phyloP scores from a whole-genome alignment of 2,329 filamentous ascomycete genomes.

The Beauveria bassiana region DNA sequence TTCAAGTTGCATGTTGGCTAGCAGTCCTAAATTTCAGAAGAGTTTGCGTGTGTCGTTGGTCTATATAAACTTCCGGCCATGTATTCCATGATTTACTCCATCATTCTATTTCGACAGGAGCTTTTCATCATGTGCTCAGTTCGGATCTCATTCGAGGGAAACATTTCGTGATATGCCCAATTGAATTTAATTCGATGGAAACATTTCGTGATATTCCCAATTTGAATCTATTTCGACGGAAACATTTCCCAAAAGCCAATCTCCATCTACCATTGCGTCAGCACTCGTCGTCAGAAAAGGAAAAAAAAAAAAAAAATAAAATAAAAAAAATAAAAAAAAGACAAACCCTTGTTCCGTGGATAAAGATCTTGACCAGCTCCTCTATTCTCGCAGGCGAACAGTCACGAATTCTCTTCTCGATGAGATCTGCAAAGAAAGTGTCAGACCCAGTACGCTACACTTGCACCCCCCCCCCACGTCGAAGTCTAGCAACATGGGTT shows the following conservation, averaged over 20 bases:
- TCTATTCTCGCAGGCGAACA: constrained; percentile 72
- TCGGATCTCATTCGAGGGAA: no score
- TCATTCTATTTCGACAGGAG: constrained; percentile 28
- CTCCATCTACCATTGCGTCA: constrained; percentile 34
- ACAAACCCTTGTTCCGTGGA: constrained; percentile 73
- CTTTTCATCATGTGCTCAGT: constrained; percentile 27
- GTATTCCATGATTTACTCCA: neutral
- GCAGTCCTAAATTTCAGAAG: neutral
- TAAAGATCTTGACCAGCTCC: constrained; percentile 75
- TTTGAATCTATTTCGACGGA: constrained; percentile 22
- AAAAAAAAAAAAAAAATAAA: no score
- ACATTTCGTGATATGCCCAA: no score
- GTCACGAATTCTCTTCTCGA: constrained; percentile 66
- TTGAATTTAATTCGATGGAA: constrained; percentile 25
- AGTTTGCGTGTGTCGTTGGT: neutral
- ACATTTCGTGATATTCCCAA: constrained; percentile 30
- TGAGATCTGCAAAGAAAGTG: constrained; percentile 42
- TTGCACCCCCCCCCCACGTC: no score
- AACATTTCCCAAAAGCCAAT: constrained; percentile 50
- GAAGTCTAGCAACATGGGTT: no score
- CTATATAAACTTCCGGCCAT: neutral
- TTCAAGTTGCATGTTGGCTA: neutral
- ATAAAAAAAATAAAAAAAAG: neutral
- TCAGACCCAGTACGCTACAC: no score
- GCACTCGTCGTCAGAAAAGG: neutral